Percentiles rank a stretch among this genome's conserved stretches.
Conservation (phyloP, 2,329 filamentous ascomycete species). For the Coniochaeta sp. region DNA sequence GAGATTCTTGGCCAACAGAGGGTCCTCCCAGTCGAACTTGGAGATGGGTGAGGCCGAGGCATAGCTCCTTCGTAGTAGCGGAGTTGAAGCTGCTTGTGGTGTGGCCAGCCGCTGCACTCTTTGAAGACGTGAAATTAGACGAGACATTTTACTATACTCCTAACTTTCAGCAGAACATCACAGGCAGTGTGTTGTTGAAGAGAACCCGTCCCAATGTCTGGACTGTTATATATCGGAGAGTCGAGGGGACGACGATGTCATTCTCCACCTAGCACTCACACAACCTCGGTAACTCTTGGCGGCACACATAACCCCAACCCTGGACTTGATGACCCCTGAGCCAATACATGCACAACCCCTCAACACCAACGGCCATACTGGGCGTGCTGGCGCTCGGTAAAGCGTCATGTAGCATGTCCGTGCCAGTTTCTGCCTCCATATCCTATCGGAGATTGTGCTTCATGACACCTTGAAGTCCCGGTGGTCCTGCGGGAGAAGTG, state of each 20-base stretch:
- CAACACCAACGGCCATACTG: no score
- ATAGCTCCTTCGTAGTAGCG: not conserved
- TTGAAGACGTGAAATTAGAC: not conserved
- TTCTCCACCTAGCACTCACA: not conserved
- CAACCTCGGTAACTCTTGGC: not conserved
- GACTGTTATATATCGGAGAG: no score
- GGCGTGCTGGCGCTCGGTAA: no score
- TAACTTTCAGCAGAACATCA: no score
- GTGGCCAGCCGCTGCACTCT: not conserved
- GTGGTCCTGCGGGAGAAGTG: no score
- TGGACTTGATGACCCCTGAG: not conserved
- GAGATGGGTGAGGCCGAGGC: slow-evolving; percentile 2
- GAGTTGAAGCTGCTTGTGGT: not conserved
- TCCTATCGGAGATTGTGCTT: no score
- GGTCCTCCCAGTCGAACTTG: slow-evolving; percentile 86
- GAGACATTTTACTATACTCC: not conserved
- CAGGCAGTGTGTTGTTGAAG: no score
- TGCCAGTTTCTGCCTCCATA: no score
- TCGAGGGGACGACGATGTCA: not conserved
- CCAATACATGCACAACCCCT: no score
- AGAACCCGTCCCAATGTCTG: no score
- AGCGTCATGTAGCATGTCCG: no score
- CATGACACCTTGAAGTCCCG: no score
- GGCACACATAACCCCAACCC: not conserved
- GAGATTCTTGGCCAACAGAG: slow-evolving; percentile 65